Conservation (phyloP, 345 rosid genomes). For the Populus euphratica region DNA sequence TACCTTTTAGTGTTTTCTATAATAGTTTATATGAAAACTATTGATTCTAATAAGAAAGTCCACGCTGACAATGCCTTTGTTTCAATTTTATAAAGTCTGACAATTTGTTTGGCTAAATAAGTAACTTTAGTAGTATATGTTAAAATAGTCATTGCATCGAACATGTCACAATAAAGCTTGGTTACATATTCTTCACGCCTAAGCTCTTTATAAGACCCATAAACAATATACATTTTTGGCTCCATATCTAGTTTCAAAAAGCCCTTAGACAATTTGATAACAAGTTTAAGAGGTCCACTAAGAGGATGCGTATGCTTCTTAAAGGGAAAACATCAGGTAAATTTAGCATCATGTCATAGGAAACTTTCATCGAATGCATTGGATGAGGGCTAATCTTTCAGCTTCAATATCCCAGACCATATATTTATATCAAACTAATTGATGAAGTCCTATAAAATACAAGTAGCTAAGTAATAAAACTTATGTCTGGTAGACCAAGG, state of each 20-base stretch:
- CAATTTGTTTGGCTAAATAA: no score
- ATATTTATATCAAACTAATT: neutral
- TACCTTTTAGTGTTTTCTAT: no score
- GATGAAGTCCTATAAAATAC: no score
- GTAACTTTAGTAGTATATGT: no score
- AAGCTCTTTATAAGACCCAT: conserved; percentile 55
- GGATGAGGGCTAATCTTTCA: neutral
- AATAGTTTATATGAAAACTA: no score
- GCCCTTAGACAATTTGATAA: conserved; percentile 35
- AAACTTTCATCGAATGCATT: neutral
- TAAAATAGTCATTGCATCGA: no score
- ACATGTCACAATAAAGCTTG: conserved; percentile 47
- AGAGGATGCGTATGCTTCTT: neutral
- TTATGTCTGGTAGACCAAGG: no score
- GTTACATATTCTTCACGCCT: conserved; percentile 77
- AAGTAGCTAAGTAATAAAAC: no score
- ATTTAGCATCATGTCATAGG: neutral
- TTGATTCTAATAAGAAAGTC: no score
- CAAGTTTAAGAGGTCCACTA: neutral
- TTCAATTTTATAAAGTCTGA: no score
- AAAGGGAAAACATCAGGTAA: neutral
- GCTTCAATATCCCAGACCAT: neutral
- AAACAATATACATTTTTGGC: conserved; percentile 68
- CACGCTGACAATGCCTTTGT: no score
- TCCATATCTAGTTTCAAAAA: conserved; percentile 67